Base-by-base conservation (phyloP, 2,329 filamentous ascomycete species). In the Thelonectria discophora region DNA sequence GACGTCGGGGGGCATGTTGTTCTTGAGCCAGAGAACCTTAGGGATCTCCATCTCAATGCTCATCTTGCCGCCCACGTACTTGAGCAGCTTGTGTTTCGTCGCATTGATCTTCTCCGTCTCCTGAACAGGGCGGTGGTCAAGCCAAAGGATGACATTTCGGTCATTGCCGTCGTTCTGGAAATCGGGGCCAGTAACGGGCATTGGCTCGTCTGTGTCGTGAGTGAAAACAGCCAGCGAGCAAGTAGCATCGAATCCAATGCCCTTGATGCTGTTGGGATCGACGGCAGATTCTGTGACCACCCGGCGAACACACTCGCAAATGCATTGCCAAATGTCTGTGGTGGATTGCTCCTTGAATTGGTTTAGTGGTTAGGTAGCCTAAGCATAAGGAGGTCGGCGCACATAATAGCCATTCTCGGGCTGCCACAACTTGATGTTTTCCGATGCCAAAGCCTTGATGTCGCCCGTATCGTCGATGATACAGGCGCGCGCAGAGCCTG, bases 31-130 rank as follows among this genome's bases (percentile, higher is more conserved):
- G 60, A 98, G 84, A 1, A 97, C 92, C 81, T 99, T 99, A 66
- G 95, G 95, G 58, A 99, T 96, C 78, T 99, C 95, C 95, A 99
- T 99, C 82, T 99, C 95, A 67, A 97, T 94, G 76, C 93, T 97
- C 95, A 99, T 99, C 76, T 91, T 94, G 65, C 95, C 95, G 69
- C 95, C 95, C 17, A 99, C 95, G 75, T 99, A 99, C 73, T 93
- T 91, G 61, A 99, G 87, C 55, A 99, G 83, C 77, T 96, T 95
- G 82, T 99, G 95, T 55, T 89, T 85, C 3, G 95, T 98, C 56
- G 88, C 88, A 77, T 99, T 99, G 81, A 99, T 97, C 80, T 92
- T 91, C 65, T 92, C 89, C 0, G 94, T 96, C 83, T 99, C 95
- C 63, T 92, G 87, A 13, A 95, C 87, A 1, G 95, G 93, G 40